Evolutionary conservation across 1,139 yeast species (phyloP).

Genomic region (Blastobotrys proliferans): DNA sequence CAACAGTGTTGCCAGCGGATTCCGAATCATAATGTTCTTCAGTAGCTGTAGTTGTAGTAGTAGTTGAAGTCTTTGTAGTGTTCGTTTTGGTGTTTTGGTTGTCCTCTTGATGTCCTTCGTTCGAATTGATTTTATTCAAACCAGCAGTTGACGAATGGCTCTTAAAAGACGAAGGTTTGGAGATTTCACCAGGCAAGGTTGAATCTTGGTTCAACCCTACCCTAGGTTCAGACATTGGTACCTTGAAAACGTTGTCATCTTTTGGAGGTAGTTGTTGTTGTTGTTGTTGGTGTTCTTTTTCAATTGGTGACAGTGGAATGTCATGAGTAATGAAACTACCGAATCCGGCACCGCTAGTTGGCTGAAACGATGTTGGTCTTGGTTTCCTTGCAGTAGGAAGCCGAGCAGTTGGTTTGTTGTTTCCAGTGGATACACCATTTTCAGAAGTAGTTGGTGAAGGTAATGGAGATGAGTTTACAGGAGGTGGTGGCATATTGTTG

Average conservation of each 20-base stretch:
- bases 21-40: slow-evolving; percentile 1
- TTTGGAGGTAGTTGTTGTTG: slow-evolving; percentile 1
- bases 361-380: slow-evolving; percentile 39
- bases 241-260: slow-evolving; percentile 18
- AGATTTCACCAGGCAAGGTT: slow-evolving; percentile 36
- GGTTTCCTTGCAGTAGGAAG: slow-evolving; percentile 36
- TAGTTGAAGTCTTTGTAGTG: not conserved
- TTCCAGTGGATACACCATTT: slow-evolving; percentile 5
- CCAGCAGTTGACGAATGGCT: slow-evolving; percentile 18
- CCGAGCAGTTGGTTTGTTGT: slow-evolving; percentile 16
- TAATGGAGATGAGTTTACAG: slow-evolving; percentile 2
- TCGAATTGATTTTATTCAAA: slow-evolving; percentile 14
- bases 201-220: slow-evolving; percentile 35
- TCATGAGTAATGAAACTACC: slow-evolving; percentile 4
- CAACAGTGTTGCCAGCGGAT: slow-evolving; percentile 7
- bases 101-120: slow-evolving; percentile 2
- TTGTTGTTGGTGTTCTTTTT: not conserved
- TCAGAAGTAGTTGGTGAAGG: slow-evolving; percentile 4
- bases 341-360: slow-evolving; percentile 19
- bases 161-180: slow-evolving; percentile 28
- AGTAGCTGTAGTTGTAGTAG: not conserved
- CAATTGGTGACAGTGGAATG: slow-evolving; percentile 3
- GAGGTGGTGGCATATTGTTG: slow-evolving; percentile 9
- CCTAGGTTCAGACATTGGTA: slow-evolving; percentile 34
- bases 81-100: no score